phyloP scores from a whole-genome alignment of 257 asterid genomes.

The Solanum medicagineum region DNA sequence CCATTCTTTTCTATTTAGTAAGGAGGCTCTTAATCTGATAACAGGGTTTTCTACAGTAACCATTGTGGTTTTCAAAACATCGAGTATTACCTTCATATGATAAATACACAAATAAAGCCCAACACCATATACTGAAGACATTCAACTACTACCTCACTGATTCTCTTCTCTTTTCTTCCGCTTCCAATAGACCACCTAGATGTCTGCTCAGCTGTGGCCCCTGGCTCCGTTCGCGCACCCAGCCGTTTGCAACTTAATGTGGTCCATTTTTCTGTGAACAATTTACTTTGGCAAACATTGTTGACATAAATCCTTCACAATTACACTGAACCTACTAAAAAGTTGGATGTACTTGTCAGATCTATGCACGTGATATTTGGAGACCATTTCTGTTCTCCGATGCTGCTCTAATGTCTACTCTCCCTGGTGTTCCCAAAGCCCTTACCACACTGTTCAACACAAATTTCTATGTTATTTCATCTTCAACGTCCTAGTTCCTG shows the following conservation, averaged over 20 bases:
- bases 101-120: neutral
- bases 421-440: neutral
- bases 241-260: neutral
- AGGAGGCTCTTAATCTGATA: neutral
- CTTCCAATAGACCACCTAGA: neutral
- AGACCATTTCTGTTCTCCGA: neutral
- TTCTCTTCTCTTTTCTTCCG: neutral
- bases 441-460: neutral
- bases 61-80: neutral
- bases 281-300: neutral
- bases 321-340: neutral
- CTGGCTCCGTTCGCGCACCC: neutral
- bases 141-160: neutral
- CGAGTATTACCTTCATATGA: neutral
- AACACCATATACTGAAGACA: neutral
- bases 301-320: neutral
- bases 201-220: neutral
- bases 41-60: neutral
- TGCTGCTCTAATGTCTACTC: neutral
- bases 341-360: neutral
- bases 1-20: neutral
- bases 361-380: neutral
- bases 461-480: neutral
- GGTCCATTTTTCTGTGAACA: neutral
- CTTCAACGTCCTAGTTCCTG: neutral